Base-by-base conservation (phyloP, 139 green algal genomes). In the Chlorella sorokiniana region DNA sequence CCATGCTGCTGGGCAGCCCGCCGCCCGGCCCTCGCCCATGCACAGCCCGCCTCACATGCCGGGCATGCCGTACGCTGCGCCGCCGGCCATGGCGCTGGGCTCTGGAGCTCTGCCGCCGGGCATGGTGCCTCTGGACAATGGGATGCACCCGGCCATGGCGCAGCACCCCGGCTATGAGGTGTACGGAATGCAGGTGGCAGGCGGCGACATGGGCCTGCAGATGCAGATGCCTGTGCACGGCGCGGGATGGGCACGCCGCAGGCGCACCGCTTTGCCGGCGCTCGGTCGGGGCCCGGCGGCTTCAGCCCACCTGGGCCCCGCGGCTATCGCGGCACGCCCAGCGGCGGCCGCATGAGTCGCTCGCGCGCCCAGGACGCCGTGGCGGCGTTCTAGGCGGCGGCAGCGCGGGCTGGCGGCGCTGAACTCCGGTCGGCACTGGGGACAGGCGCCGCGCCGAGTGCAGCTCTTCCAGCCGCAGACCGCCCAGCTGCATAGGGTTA, bases 1-100 rank as follows among this genome's bases (percentile, higher is more conserved):
- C 22, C 51, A 79, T 79, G 73, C 73, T 79, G 52, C 54, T 79
- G 73, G 73, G 73, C 70, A 77, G 70, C 73, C 59, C 73, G 37
- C 73, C 73, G 2, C 54, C 51, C 6, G 73, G 37, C 8, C 23
- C 54, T 3, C 23, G 20, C 9, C 51, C 35, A 44, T 69, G 71
- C 71, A 78, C 27, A 76, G 41, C 41, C 68, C 68, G 41, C 9
- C 44, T n/a, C 45, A 62, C 1, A 75, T 75, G 71, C 48, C 71
- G 31, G 31, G 40, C 31, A 3, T 27, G n/a, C 31, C 48, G 20
- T 69, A 56, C 73, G 54, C 69, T 52, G 52, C 51, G 11, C 37
- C n/a, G 9, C 69, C 59, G 0, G 52, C 35, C 37, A 6, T 78
- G 71, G 16, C 71, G 22, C n/a, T 75, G 41, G 56, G 40, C 0